Percentiles rank a stretch among this genome's conserved stretches.
phyloP scores from a whole-genome alignment of 1,139 yeast species.

The Kodamaea arcana region DNA sequence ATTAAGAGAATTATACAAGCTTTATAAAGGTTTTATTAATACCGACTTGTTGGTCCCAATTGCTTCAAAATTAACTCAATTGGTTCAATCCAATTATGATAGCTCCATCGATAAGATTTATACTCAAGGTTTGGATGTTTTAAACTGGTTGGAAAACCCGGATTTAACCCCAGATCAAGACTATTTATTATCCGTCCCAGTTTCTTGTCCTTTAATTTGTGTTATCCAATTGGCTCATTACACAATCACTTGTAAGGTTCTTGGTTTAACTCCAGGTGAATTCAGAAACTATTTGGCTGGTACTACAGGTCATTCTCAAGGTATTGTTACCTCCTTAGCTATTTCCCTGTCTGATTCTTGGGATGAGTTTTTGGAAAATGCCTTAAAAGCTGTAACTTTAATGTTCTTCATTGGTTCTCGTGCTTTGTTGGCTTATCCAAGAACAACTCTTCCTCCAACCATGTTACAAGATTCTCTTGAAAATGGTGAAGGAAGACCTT shows the following conservation, averaged over 20 bases:
- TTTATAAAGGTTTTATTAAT: conserved; percentile 66
- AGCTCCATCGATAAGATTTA: conserved; percentile 60
- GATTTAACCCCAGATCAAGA: conserved; percentile 88
- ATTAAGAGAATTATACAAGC: conserved; percentile 75
- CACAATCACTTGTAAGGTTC: conserved; percentile 77
- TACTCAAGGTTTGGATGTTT: conserved; percentile 88
- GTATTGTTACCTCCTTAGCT: conserved; percentile 90
- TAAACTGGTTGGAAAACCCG: conserved; percentile 81
- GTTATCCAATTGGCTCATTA: conserved; percentile 92
- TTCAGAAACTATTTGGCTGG: conserved; percentile 67
- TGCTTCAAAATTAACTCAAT: conserved; percentile 61
- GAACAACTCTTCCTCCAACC: conserved; percentile 91
- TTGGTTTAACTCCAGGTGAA: conserved; percentile 89
- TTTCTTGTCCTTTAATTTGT: conserved; percentile 93
- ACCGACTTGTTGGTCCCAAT: conserved; percentile 67
- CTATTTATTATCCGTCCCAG: conserved; percentile 85
- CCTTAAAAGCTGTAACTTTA: conserved; percentile 76
- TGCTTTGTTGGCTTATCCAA: conserved; percentile 85
- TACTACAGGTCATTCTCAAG: conserved; percentile 98
- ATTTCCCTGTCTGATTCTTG: conserved; percentile 82
- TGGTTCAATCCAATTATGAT: conserved; percentile 66
- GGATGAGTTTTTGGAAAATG: conserved; percentile 70
- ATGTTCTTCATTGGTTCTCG: conserved; percentile 92
- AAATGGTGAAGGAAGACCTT: conserved; percentile 93
- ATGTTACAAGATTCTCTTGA: conserved; percentile 90